These are phyloP conservation scores for Colletotrichum phormii DNA, from an alignment of 2,329 filamentous ascomycete species.

Conservation along the genomic window DNA sequence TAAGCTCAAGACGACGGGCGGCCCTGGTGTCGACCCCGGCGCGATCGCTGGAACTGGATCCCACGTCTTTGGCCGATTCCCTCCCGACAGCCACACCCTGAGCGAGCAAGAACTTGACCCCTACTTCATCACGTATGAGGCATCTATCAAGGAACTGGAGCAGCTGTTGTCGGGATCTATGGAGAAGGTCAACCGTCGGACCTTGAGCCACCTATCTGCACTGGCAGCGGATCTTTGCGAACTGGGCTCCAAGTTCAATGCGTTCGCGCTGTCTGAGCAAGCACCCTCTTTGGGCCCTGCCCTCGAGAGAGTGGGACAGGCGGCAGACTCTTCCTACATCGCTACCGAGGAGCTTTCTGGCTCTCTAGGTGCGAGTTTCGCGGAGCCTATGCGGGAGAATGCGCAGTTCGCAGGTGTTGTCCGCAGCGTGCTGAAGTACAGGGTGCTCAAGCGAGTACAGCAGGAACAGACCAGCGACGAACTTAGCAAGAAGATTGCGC, in stretches of 20 bases:
- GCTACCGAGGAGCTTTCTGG: constrained; percentile 91
- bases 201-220: constrained; percentile 85
- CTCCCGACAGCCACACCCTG: constrained; percentile 79
- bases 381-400: constrained; percentile 97
- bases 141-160: constrained; percentile 92
- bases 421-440: constrained; percentile 86
- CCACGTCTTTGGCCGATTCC: constrained; percentile 83
- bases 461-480: constrained; percentile 98
- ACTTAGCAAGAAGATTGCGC: constrained; percentile 83
- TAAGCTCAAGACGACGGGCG: constrained; percentile 75
- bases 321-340: constrained; percentile 95
- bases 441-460: constrained; percentile 93
- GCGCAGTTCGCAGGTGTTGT: constrained; percentile 98
- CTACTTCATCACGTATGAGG: constrained; percentile 94
- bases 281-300: constrained; percentile 89
- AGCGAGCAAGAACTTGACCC: constrained; percentile 93
- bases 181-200: constrained; percentile 94
- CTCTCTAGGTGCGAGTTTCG: constrained; percentile 91
- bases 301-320: constrained; percentile 94
- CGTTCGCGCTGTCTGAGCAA: constrained; percentile 93
- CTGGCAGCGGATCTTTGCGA: constrained; percentile 91
- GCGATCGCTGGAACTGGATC: constrained; percentile 52
- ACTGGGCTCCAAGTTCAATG: constrained; percentile 95
- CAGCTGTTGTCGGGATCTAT: constrained; percentile 89
- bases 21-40: constrained; percentile 45